A percentile compares a stretch with the other conserved stretches of the same genome.
Evolutionary conservation across 768 basidiomycete species (phyloP).

Genomic region (Trametes cingulata): DNA sequence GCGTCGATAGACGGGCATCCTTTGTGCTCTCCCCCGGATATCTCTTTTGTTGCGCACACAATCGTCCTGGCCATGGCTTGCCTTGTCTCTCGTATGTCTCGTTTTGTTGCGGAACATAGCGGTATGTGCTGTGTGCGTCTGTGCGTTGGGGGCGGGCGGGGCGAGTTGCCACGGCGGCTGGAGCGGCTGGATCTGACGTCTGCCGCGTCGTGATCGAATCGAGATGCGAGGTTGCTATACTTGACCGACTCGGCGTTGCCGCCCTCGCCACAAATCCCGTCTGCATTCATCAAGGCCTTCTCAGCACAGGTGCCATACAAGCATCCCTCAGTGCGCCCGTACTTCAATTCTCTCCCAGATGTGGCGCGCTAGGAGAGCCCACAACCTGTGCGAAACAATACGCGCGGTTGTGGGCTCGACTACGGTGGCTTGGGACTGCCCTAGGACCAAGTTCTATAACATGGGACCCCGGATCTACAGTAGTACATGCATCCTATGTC

Average conservation of each 20-base stretch:
- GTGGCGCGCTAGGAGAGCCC: too few species aligned
- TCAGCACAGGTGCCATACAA: too few species aligned
- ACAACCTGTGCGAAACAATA: too few species aligned
- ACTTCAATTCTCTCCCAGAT: too few species aligned
- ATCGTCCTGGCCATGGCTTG: background rate
- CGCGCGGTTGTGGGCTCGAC: too few species aligned
- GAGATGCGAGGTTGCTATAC: slow-evolving; percentile 1
- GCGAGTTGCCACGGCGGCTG: slow-evolving; percentile 9
- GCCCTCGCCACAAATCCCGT: background rate
- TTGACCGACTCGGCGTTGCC: background rate
- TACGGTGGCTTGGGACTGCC: too few species aligned
- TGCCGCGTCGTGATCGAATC: slow-evolving; percentile 6
- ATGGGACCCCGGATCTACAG: too few species aligned
- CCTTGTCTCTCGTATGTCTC: background rate
- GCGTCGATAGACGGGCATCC: background rate
- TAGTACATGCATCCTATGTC: background rate
- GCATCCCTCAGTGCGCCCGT: too few species aligned
- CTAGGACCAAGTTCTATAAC: too few species aligned
- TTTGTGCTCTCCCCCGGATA: slow-evolving; percentile 2
- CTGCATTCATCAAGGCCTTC: too few species aligned
- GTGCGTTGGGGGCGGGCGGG: background rate
- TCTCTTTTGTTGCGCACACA: background rate
- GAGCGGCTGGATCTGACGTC: slow-evolving; percentile 8
- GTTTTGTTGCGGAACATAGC: background rate
- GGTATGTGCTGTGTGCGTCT: background rate